phyloP scores from a whole-genome alignment of 768 basidiomycete genomes.

The Leccinum obscurum region DNA sequence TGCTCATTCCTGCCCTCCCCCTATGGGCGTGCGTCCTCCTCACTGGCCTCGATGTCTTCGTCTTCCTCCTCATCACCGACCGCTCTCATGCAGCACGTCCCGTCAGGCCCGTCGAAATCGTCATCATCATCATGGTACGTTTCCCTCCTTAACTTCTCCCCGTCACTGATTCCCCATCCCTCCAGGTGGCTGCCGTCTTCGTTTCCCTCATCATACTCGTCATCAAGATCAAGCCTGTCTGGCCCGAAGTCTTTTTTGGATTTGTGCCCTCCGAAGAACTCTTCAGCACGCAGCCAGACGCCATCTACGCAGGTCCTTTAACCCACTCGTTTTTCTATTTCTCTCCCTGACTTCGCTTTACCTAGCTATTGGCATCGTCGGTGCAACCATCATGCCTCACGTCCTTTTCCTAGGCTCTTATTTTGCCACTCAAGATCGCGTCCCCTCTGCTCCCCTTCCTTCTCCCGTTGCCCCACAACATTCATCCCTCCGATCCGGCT shows the following conservation, averaged over 20 bases:
- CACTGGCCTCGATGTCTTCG: constrained; percentile 48
- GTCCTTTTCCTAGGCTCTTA: constrained; percentile 50
- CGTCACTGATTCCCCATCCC: not conserved
- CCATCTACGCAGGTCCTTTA: constrained; percentile 33
- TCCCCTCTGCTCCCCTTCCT: constrained; percentile 37
- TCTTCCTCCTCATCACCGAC: constrained; percentile 45
- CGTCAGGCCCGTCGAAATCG: constrained; percentile 40
- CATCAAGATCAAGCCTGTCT: constrained; percentile 40
- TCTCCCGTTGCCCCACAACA: constrained; percentile 1
- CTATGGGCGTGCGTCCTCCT: constrained; percentile 50
- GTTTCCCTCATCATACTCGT: constrained; percentile 43
- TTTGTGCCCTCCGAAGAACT: constrained; percentile 34
- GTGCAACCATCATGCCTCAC: constrained; percentile 63
- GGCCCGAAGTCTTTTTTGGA: constrained; percentile 44
- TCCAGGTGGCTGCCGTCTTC: constrained; percentile 27
- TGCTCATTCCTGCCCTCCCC: constrained; percentile 51
- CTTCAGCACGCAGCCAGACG: constrained; percentile 41
- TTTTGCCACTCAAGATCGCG: constrained; percentile 10
- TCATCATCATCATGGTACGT: constrained; percentile 36
- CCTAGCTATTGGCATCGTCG: constrained; percentile 40
- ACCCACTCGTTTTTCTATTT: constrained; percentile 1
- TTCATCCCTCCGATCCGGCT: not conserved
- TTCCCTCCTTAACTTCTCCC: not conserved
- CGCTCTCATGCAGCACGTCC: constrained; percentile 33
- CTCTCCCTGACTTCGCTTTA: constrained; percentile 17